These are phyloP conservation scores for Lithospermum erythrorhizon DNA, from an alignment of 257 asterid species.

Conservation along the genomic window DNA sequence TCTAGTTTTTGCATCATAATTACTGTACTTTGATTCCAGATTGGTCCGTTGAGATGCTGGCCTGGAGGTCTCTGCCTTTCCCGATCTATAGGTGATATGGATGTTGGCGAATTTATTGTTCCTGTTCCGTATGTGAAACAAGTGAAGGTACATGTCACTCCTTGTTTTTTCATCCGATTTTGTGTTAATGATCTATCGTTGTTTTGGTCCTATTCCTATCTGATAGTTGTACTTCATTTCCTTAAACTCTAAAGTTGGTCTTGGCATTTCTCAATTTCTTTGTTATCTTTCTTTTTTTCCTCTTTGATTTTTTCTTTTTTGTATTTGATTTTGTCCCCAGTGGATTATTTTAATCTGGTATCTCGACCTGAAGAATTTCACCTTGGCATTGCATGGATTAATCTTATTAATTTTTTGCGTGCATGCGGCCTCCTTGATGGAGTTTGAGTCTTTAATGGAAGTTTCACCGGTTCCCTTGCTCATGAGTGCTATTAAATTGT, in stretches of 20 bases:
- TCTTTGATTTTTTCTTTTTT: background rate
- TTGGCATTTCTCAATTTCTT: background rate
- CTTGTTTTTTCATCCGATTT: background rate
- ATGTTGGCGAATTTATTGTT: constrained; percentile 23
- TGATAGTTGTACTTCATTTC: background rate
- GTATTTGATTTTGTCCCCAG: background rate
- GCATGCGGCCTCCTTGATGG: background rate
- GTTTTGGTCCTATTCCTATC: background rate
- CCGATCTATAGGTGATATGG: constrained; percentile 22
- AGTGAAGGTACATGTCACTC: constrained; percentile 23
- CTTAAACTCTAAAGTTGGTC: background rate
- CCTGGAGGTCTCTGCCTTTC: constrained; percentile 23
- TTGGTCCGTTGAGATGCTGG: constrained; percentile 27
- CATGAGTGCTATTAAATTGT: background rate
- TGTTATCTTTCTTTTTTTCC: background rate
- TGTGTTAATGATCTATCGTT: background rate
- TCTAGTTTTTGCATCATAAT: constrained; percentile 1
- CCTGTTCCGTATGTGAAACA: constrained; percentile 22
- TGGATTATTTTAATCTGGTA: background rate
- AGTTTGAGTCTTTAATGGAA: background rate
- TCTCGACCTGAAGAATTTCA: background rate
- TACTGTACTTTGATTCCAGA: constrained; percentile 13
- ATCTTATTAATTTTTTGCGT: background rate
- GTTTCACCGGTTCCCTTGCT: background rate
- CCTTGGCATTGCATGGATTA: background rate